A percentile compares a stretch with the other conserved stretches of the same genome.
Conservation (phyloP, 2,329 filamentous ascomycete genomes). For the Aspergillus clavatus region DNA sequence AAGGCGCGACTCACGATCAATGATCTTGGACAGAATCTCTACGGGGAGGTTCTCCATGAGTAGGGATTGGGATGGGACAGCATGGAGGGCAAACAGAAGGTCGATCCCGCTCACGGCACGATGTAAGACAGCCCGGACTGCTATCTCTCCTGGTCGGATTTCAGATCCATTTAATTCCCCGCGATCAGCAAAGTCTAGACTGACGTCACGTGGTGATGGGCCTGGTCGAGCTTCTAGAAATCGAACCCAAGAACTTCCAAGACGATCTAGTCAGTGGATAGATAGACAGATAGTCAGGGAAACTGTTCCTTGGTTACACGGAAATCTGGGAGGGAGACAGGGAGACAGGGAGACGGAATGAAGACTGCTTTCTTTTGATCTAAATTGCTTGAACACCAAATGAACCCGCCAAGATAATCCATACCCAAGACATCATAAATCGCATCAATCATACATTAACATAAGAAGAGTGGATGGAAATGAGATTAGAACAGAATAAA, state of each 20-base stretch:
- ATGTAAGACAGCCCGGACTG: not conserved
- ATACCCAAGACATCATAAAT: slow-evolving; percentile 11
- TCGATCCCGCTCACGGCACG: not conserved
- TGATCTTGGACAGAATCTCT: slow-evolving; percentile 60
- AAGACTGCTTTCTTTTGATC: not conserved
- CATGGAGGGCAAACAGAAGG: slow-evolving; percentile 22
- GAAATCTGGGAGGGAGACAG: too few species aligned
- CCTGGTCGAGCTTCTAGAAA: not conserved
- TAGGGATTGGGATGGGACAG: slow-evolving; percentile 14
- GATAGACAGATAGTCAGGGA: too few species aligned
- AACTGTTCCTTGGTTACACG: too few species aligned
- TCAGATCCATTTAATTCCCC: slow-evolving; percentile 10
- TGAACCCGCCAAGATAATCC: not conserved
- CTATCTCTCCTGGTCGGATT: not conserved
- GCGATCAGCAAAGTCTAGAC: slow-evolving; percentile 12
- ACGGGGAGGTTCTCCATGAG: slow-evolving; percentile 55
- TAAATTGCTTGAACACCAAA: not conserved
- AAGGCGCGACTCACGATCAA: slow-evolving; percentile 51
- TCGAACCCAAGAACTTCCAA: not conserved
- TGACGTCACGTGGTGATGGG: slow-evolving; percentile 10
- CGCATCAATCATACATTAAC: slow-evolving; percentile 15
- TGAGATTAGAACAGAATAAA: not conserved
- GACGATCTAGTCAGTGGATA: not conserved
- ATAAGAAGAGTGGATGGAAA: slow-evolving; percentile 2
- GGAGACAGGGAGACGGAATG: not conserved